Percentiles rank a stretch among this genome's conserved stretches.
These are phyloP conservation scores for Anisodus acutangulus DNA, from an alignment of 257 asterid species.

Conservation along the genomic window DNA sequence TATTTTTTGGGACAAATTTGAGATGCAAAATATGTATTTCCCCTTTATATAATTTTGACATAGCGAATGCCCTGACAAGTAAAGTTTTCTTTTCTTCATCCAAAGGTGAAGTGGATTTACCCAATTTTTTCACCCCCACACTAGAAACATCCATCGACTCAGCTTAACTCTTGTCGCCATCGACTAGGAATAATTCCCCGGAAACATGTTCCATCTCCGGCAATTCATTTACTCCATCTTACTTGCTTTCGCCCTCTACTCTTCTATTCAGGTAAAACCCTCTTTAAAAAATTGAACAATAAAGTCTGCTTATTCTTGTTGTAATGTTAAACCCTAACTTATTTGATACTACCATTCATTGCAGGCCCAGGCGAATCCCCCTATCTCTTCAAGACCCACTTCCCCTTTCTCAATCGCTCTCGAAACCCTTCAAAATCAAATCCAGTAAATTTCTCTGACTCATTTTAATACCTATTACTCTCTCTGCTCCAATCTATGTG, in stretches of 20 bases:
- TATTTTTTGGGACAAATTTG: no score
- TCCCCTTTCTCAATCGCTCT: slow-evolving; percentile 69
- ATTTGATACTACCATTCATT: not conserved
- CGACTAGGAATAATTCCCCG: not conserved
- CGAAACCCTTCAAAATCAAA: slow-evolving; percentile 57
- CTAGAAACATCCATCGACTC: not conserved
- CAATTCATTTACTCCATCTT: slow-evolving; percentile 35
- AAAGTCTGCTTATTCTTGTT: not conserved
- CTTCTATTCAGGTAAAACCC: slow-evolving; percentile 47
- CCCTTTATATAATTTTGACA: no score
- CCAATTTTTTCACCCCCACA: not conserved
- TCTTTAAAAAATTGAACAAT: slow-evolving; percentile 25
- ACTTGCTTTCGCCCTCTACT: slow-evolving; percentile 42
- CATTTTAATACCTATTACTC: not conserved
- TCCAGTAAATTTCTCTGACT: slow-evolving; percentile 47
- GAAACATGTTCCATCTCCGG: slow-evolving; percentile 26
- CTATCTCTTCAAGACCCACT: slow-evolving; percentile 25
- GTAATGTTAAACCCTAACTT: slow-evolving; percentile 14
- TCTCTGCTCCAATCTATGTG: no score
- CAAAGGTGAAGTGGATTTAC: no score
- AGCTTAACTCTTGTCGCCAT: not conserved
- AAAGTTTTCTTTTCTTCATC: no score
- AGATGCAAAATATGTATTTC: no score
- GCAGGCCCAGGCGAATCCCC: slow-evolving; percentile 40
- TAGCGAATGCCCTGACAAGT: no score